These are phyloP conservation scores for Fusarium sp. DNA, from an alignment of 2,329 filamentous ascomycete species.

Conservation along the genomic window DNA sequence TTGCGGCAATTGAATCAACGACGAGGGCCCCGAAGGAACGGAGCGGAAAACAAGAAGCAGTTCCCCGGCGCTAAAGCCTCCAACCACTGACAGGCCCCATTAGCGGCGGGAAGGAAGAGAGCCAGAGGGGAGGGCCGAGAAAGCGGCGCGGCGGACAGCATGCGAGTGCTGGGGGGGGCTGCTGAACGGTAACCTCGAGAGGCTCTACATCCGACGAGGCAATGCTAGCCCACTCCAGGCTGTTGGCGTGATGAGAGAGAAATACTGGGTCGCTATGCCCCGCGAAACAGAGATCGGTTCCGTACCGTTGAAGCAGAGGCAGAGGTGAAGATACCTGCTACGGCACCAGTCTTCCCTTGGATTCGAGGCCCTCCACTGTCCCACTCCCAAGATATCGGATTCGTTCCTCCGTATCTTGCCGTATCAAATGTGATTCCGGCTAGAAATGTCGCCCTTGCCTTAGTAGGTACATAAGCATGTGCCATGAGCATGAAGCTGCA, in stretches of 20 bases:
- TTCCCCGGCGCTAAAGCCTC: conserved; percentile 36
- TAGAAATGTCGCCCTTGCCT: conserved; percentile 13
- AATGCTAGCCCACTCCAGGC: conserved; percentile 5
- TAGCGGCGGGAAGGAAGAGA: conserved; percentile 36
- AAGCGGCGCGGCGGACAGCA: conserved; percentile 14
- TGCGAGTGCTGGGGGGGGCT: conserved; percentile 15
- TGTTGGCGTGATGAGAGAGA: conserved; percentile 13
- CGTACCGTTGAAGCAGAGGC: neutral
- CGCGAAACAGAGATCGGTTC: conserved; percentile 17
- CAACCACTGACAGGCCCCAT: conserved; percentile 31
- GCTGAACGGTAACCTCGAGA: conserved; percentile 4
- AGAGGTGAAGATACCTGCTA: no score
- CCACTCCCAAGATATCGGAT: conserved; percentile 2
- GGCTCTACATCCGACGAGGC: conserved; percentile 28
- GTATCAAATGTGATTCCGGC: conserved; percentile 9
- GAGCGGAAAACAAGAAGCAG: conserved; percentile 22
- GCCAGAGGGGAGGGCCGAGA: conserved; percentile 18
- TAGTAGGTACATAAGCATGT: neutral
- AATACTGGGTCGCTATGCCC: conserved; percentile 7
- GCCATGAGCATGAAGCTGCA: conserved; percentile 21
- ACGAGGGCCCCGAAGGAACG: conserved; percentile 14
- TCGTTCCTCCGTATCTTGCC: conserved; percentile 23
- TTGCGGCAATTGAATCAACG: conserved; percentile 11
- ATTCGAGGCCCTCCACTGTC: conserved; percentile 20
- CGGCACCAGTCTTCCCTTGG: neutral